These are phyloP conservation scores for Neopestalotiopsis sp. DNA, from an alignment of 2,329 filamentous ascomycete genomes.

Conservation along the genomic window DNA sequence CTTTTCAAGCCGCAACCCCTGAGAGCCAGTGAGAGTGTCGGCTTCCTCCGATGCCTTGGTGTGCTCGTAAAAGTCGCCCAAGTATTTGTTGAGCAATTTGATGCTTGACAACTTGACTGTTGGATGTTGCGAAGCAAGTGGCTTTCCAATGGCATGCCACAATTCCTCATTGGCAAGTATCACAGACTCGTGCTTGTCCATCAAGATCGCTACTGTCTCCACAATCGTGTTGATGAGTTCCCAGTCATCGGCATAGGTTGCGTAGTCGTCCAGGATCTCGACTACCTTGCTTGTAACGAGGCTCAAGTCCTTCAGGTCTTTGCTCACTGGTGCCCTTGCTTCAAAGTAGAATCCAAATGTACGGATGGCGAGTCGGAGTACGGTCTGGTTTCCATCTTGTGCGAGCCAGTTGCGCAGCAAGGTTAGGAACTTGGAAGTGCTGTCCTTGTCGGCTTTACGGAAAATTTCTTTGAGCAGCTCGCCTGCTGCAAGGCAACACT, in stretches of 20 bases:
- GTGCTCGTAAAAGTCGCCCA: conserved; percentile 76
- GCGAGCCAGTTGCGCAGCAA: conserved; percentile 79
- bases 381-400: conserved; percentile 72
- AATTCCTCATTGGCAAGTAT: conserved; percentile 70
- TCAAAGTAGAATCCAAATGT: conserved; percentile 86
- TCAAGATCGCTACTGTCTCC: conserved; percentile 70
- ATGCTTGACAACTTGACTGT: conserved; percentile 80
- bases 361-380: conserved; percentile 78
- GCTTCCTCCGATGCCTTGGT: conserved; percentile 58
- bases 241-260: conserved; percentile 62
- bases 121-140: conserved; percentile 73
- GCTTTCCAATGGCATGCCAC: conserved; percentile 73
- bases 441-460: conserved; percentile 75
- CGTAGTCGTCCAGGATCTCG: conserved; percentile 59
- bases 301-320: conserved; percentile 71
- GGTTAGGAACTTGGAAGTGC: conserved; percentile 71
- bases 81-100: conserved; percentile 76
- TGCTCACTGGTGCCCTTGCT: conserved; percentile 60
- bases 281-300: conserved; percentile 63
- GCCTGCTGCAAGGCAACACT: conserved; percentile 83
- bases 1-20: conserved; percentile 71
- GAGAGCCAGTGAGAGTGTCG: conserved; percentile 70
- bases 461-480: conserved; percentile 83
- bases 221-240: conserved; percentile 79
- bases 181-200: conserved; percentile 67